phyloP scores from a whole-genome alignment of 106 monocot genomes.

The Acanthochlamys bracteata region DNA sequence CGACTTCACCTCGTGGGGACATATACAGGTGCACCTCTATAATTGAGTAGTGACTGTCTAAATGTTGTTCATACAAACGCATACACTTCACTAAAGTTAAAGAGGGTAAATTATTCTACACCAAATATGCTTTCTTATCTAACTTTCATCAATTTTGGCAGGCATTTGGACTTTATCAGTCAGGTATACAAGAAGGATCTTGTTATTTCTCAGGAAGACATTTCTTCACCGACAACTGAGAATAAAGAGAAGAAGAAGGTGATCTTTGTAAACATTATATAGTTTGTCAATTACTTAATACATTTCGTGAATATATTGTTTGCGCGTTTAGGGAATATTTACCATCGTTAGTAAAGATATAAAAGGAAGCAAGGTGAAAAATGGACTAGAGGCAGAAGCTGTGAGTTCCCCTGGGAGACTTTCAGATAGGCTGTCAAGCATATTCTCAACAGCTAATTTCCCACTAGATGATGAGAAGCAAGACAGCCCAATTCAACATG shows the following conservation, averaged over 20 bases:
- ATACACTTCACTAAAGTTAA: no score
- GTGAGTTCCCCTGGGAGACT: conserved; percentile 18
- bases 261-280: neutral
- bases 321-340: conserved; percentile 45
- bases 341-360: conserved; percentile 37
- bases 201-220: conserved; percentile 15
- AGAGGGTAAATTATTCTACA: no score
- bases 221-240: conserved; percentile 10
- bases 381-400: conserved; percentile 18
- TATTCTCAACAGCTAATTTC: conserved; percentile 48
- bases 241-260: conserved; percentile 82
- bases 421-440: conserved; percentile 32
- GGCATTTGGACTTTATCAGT: conserved; percentile 41
- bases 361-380: conserved; percentile 44
- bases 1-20: conserved; percentile 32
- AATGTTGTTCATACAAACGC: no score
- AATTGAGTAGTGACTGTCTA: neutral
- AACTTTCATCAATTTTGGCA: no score
- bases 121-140: no score
- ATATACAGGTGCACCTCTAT: conserved; percentile 39
- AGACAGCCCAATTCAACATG: conserved; percentile 16
- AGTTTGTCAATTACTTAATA: neutral
- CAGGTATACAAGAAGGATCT: conserved; percentile 35
- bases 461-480: conserved; percentile 13
- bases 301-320: conserved; percentile 2